phyloP scores from a whole-genome alignment of 345 rosid species.

The Euphorbia pulcherrima region DNA sequence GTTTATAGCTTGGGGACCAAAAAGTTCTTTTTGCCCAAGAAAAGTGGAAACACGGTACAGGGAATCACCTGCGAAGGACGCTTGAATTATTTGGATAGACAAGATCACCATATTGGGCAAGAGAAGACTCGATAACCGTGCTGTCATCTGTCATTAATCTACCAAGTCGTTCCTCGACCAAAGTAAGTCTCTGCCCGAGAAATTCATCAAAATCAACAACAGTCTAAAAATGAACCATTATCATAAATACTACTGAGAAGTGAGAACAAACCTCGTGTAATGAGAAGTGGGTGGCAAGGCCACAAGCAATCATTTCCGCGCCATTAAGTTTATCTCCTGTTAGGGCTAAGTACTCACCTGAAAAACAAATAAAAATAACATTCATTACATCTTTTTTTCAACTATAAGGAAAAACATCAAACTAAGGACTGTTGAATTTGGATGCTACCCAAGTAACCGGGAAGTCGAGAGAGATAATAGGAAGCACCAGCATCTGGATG shows the following conservation, averaged over 20 bases:
- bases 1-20: too few relatives aligned
- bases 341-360: slow-evolving; percentile 89
- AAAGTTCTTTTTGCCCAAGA: too few relatives aligned
- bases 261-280: slow-evolving; percentile 54
- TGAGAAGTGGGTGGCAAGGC: slow-evolving; percentile 87
- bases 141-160: slow-evolving; percentile 78
- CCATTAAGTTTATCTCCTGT: slow-evolving; percentile 88
- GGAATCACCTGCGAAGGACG: slow-evolving; percentile 56
- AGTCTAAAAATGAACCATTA: slow-evolving; percentile 14
- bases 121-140: slow-evolving; percentile 63
- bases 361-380: slow-evolving; percentile 15
- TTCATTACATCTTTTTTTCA: neutral
- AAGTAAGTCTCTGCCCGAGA: slow-evolving; percentile 56
- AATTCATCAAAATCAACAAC: slow-evolving; percentile 14
- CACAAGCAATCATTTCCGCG: slow-evolving; percentile 85
- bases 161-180: slow-evolving; percentile 76
- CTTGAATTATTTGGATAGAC: slow-evolving; percentile 67
- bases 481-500: slow-evolving; percentile 95
- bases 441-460: slow-evolving; percentile 69
- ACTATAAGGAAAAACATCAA: neutral
- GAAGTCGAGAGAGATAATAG: slow-evolving; percentile 76
- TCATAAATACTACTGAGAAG: slow-evolving; percentile 11
- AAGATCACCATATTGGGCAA: slow-evolving; percentile 82
- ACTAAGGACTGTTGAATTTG: neutral
- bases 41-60: slow-evolving; percentile 8